phyloP scores from a whole-genome alignment of 331 rosid genomes.

The Pyrus hybrid region DNA sequence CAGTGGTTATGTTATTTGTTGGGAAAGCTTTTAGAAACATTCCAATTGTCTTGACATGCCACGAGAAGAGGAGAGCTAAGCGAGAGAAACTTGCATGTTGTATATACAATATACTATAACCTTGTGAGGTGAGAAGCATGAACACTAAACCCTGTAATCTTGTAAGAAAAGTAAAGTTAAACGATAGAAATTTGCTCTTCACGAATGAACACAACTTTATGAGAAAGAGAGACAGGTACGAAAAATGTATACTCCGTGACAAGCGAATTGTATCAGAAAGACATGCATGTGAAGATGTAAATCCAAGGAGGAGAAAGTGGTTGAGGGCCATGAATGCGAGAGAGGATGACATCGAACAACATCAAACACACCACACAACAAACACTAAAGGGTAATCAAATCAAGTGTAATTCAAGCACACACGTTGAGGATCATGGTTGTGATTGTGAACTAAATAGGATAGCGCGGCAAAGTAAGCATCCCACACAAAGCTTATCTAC shows the following conservation, averaged over 20 bases:
- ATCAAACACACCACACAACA: no score
- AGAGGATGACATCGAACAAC: neutral
- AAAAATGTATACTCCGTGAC: neutral
- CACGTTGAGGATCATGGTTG: no score
- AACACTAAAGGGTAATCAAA: no score
- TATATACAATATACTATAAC: neutral
- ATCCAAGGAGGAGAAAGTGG: neutral
- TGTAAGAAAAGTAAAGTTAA: neutral
- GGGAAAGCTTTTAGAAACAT: neutral
- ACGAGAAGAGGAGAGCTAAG: neutral
- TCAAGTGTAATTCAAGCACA: no score
- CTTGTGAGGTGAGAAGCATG: neutral
- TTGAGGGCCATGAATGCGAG: conserved; percentile 17
- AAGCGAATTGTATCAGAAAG: neutral
- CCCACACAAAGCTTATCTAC: no score
- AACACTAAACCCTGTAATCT: neutral
- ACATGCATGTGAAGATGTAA: neutral
- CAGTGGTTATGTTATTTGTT: neutral
- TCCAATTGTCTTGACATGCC: neutral
- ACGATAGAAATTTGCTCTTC: no score
- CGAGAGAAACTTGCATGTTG: neutral
- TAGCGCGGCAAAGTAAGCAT: no score
- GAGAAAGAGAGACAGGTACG: neutral
- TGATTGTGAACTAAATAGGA: no score
- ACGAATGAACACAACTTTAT: neutral